Conservation (phyloP, 2,329 filamentous ascomycete species). For the Colletotrichum tamarilloi region DNA sequence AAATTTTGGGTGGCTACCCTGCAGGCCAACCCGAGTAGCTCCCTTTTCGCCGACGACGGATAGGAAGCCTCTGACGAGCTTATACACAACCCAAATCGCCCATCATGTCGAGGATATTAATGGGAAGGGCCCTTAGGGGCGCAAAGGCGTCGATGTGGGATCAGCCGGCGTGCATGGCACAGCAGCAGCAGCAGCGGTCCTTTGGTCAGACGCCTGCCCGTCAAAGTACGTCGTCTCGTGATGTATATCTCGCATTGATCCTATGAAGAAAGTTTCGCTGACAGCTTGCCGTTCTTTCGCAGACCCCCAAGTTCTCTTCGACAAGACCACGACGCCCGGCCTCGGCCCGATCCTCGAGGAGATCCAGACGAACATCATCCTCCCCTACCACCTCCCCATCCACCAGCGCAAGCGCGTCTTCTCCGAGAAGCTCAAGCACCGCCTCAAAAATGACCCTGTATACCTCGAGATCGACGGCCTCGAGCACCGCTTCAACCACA, state of each 20-base stretch:
- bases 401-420: conserved; percentile 66
- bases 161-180: conserved; percentile 29
- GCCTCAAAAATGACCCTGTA: conserved; percentile 65
- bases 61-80: neutral
- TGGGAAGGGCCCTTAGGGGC: conserved; percentile 33
- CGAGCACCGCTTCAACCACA: conserved; percentile 61
- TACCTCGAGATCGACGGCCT: conserved; percentile 69
- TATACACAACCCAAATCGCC: neutral
- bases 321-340: conserved; percentile 61
- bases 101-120: conserved; percentile 31
- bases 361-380: conserved; percentile 69
- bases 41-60: conserved; percentile 3
- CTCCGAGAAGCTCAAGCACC: conserved; percentile 55
- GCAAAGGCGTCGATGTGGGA: conserved; percentile 30
- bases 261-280: no score
- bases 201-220: conserved; percentile 32
- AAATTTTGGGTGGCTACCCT: conserved; percentile 29
- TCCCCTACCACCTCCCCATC: conserved; percentile 68
- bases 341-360: conserved; percentile 63
- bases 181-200: conserved; percentile 32
- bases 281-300: neutral
- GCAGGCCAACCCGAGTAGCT: conserved; percentile 1
- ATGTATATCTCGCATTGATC: neutral
- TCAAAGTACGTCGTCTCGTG: conserved; percentile 22
- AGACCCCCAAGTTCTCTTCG: conserved; percentile 55